phyloP scores from a whole-genome alignment of 176 grass and related monocot species.

The Eleusine indica region DNA sequence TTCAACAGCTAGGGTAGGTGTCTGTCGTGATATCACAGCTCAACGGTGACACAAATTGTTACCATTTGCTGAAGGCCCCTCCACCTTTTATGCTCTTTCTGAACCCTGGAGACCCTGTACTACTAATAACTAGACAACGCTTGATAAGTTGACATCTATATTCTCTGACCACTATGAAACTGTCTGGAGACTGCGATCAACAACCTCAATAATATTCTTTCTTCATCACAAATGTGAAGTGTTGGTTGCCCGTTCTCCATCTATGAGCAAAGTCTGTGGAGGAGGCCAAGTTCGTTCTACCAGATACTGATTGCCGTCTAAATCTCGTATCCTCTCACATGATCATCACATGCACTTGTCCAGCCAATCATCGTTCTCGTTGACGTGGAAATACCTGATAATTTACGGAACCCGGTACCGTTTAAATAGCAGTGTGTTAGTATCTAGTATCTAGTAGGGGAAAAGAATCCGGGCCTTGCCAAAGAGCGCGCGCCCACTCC shows the following conservation, averaged over 20 bases:
- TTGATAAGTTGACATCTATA: conserved; percentile 23
- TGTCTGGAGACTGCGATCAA: conserved; percentile 29
- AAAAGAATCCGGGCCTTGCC: too few relatives aligned
- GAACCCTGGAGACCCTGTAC: conserved; percentile 9
- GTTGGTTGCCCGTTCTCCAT: conserved; percentile 25
- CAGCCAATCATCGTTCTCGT: neutral
- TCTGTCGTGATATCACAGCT: neutral
- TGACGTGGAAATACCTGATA: too few relatives aligned
- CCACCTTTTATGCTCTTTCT: neutral
- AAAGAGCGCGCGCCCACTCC: too few relatives aligned
- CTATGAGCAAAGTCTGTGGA: neutral
- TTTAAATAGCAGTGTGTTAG: too few relatives aligned
- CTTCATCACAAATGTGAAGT: neutral
- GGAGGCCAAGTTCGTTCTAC: conserved; percentile 16
- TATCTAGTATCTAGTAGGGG: too few relatives aligned
- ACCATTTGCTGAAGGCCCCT: neutral
- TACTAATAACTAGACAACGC: conserved; percentile 18
- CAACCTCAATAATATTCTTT: conserved; percentile 18
- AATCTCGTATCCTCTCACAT: conserved; percentile 15
- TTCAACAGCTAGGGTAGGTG: neutral
- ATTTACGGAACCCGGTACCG: too few relatives aligned
- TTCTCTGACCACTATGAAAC: conserved; percentile 35
- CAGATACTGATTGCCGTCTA: conserved; percentile 33
- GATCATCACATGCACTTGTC: conserved; percentile 40
- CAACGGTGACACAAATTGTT: neutral